Evolutionary conservation across 2,329 filamentous ascomycete genomes (phyloP).

Genomic region (Colletotrichum liaoningense): DNA sequence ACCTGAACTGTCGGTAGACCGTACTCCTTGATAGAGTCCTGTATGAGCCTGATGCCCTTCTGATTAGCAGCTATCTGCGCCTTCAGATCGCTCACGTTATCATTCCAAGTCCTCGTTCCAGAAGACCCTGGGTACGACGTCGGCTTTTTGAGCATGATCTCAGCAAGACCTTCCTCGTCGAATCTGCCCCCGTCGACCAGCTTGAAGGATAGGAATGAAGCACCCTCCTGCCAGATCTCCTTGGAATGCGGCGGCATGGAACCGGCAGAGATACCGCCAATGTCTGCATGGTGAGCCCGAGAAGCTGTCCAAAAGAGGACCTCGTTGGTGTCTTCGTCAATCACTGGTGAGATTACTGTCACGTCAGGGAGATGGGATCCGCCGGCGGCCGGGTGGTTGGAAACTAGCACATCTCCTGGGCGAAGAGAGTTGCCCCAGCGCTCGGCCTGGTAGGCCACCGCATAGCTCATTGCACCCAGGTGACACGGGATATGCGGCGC

Average conservation of each 20-base stretch:
- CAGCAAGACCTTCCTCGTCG: constrained; percentile 80
- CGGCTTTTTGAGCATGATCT: constrained; percentile 79
- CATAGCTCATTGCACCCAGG: constrained; percentile 86
- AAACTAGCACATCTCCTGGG: constrained; percentile 82
- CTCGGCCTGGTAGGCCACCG: constrained; percentile 79
- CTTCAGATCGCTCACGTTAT: background rate
- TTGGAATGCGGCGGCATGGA: constrained; percentile 82
- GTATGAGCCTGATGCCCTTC: constrained; percentile 84
- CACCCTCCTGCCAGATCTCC: constrained; percentile 71
- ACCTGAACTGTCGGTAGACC: constrained; percentile 59
- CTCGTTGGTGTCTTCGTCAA: constrained; percentile 66
- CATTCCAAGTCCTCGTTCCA: background rate
- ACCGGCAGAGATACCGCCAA: constrained; percentile 82
- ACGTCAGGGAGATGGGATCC: constrained; percentile 87
- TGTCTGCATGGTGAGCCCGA: constrained; percentile 86
- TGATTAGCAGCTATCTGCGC: constrained; percentile 73
- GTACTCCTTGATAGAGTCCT: constrained; percentile 81
- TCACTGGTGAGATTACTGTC: constrained; percentile 82
- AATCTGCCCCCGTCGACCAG: constrained; percentile 81
- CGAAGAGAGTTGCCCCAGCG: constrained; percentile 83
- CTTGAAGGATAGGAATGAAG: constrained; percentile 72
- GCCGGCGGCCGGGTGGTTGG: constrained; percentile 85
- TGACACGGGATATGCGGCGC: constrained; percentile 84
- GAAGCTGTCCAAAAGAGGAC: constrained; percentile 87
- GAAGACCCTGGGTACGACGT: constrained; percentile 74